Percentiles rank a stretch among this genome's conserved stretches.
phyloP scores from a whole-genome alignment of 306 rosid genomes.

The Cercis canadensis region DNA sequence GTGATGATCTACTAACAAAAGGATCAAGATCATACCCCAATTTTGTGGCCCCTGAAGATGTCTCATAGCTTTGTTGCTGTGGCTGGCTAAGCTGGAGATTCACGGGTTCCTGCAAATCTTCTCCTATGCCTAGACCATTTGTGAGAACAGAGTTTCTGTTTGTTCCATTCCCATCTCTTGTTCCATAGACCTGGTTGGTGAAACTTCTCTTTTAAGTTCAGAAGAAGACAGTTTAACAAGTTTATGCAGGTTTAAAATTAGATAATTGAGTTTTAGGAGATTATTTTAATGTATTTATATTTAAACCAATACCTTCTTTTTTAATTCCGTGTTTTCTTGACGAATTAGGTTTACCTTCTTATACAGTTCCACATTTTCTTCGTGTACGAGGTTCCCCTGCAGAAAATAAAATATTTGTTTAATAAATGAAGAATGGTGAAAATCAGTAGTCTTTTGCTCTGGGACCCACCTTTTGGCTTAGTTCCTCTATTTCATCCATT shows the following conservation, averaged over 20 bases:
- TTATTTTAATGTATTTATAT: constrained; percentile 21
- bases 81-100: constrained; percentile 76
- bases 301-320: constrained; percentile 47
- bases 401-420: not conserved
- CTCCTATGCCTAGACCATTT: constrained; percentile 48
- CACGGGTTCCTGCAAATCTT: constrained; percentile 56
- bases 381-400: constrained; percentile 65
- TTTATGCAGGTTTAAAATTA: not conserved
- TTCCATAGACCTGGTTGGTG: constrained; percentile 58
- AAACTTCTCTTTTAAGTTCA: constrained; percentile 31
- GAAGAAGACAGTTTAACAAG: constrained; percentile 22
- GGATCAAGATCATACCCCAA: constrained; percentile 55
- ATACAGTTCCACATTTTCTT: constrained; percentile 57
- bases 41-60: constrained; percentile 47
- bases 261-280: not conserved
- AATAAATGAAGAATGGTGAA: not conserved
- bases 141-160: constrained; percentile 39
- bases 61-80: constrained; percentile 51
- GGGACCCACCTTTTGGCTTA: constrained; percentile 62
- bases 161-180: constrained; percentile 50
- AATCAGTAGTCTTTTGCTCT: constrained; percentile 23
- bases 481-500: constrained; percentile 64
- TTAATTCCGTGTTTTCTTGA: constrained; percentile 63
- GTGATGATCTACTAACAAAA: not conserved
- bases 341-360: constrained; percentile 61